Evolutionary conservation across 768 basidiomycete genomes (phyloP).

Genomic region (Tulasnella sp.): DNA sequence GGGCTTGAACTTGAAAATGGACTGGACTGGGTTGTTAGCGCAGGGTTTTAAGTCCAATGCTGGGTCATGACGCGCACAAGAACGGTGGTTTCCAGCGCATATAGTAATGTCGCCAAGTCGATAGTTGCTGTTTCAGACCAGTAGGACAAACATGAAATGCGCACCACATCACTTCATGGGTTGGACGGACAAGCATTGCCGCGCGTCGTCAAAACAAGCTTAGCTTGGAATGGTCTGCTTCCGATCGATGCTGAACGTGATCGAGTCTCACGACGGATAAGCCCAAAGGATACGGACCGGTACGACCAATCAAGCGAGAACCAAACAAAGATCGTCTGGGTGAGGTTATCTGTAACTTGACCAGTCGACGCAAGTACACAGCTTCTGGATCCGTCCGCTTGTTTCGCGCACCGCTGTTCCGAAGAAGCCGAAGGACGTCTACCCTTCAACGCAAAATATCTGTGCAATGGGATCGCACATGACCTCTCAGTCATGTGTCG

Average conservation of each 20-base stretch:
- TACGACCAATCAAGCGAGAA: not conserved
- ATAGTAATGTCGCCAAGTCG: not conserved
- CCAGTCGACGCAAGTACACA: not conserved
- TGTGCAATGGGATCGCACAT: conserved; percentile 7
- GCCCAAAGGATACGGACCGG: not conserved
- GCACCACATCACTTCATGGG: not conserved
- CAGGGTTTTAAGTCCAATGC: not conserved
- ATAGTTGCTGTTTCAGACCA: not conserved
- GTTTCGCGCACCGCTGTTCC: not conserved
- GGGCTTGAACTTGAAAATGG: not conserved
- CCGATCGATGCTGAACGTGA: too few species aligned
- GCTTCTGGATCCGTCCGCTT: conserved; percentile 13
- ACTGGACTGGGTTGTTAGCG: not conserved
- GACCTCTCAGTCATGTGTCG: not conserved
- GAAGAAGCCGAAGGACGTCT: not conserved
- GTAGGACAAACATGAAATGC: not conserved
- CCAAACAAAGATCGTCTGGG: not conserved
- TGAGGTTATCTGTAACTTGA: not conserved
- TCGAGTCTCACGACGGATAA: too few species aligned
- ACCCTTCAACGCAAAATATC: not conserved
- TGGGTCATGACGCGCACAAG: not conserved
- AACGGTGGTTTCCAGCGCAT: not conserved
- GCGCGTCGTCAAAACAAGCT: not conserved
- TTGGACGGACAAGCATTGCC: not conserved
- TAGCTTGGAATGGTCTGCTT: too few species aligned